These are phyloP conservation scores for Ascocoryne sarcoides DNA, from an alignment of 2,329 filamentous ascomycete genomes.

Conservation along the genomic window DNA sequence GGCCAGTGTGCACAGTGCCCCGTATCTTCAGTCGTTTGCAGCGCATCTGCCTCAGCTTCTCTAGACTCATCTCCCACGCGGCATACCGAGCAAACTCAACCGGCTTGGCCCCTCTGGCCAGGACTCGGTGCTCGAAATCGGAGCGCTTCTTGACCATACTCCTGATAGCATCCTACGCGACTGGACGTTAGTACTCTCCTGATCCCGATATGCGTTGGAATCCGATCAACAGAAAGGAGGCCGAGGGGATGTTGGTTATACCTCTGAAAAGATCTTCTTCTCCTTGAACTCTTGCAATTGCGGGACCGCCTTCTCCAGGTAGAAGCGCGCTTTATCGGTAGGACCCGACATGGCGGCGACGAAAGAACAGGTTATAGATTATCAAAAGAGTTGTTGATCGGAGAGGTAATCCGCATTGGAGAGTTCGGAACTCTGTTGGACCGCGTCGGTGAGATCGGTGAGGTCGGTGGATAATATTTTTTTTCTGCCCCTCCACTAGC, in stretches of 20 bases:
- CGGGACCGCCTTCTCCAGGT: constrained; percentile 82
- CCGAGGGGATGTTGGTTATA: constrained; percentile 28
- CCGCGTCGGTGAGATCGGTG: too few species aligned
- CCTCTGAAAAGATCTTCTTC: constrained; percentile 82
- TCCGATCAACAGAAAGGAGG: background rate
- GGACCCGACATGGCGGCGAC: constrained; percentile 53
- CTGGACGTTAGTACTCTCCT: background rate
- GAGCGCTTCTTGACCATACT: constrained; percentile 84
- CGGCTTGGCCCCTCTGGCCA: constrained; percentile 68
- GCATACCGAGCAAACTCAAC: constrained; percentile 80
- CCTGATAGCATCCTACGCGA: constrained; percentile 69
- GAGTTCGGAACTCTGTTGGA: too few species aligned
- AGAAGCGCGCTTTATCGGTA: constrained; percentile 91
- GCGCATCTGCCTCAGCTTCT: constrained; percentile 72
- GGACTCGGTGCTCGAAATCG: constrained; percentile 85
- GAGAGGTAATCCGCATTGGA: too few species aligned
- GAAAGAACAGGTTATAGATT: too few species aligned
- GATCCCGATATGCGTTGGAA: background rate
- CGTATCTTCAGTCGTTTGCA: constrained; percentile 73
- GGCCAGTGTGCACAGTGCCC: constrained; percentile 56
- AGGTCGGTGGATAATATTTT: too few species aligned
- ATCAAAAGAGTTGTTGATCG: too few species aligned
- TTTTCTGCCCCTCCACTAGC: too few species aligned
- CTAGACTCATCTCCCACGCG: constrained; percentile 59
- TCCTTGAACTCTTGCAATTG: constrained; percentile 88